A percentile compares a stretch with the other conserved stretches of the same genome.
Conservation (phyloP, 495 filamentous ascomycete genomes). For the Durotheca rogersii region DNA sequence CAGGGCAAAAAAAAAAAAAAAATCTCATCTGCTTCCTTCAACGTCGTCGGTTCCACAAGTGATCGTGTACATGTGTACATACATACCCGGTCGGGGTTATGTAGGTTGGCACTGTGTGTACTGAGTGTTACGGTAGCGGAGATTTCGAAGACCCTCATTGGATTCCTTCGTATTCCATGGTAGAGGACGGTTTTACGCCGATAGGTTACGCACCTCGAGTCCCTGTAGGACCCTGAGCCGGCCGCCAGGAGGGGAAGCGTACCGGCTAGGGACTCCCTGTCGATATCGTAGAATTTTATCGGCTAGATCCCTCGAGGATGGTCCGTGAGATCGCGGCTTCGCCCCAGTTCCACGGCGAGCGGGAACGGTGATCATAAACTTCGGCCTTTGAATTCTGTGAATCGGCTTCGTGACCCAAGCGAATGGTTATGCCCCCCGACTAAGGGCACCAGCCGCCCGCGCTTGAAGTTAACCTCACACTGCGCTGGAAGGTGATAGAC, state of each 20-base stretch:
- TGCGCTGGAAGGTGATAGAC: no score
- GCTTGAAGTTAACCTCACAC: no score
- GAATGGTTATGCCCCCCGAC: no score
- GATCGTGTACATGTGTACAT: no score
- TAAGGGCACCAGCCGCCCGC: no score
- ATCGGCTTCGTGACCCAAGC: background rate
- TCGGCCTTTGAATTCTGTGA: no score
- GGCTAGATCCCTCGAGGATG: conserved; percentile 27
- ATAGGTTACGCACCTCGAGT: conserved; percentile 14
- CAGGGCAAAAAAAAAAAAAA: no score
- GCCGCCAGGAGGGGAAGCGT: conserved; percentile 13
- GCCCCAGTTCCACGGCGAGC: conserved; percentile 24
- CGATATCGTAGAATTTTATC: conserved; percentile 28
- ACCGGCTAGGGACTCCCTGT: conserved; percentile 14
- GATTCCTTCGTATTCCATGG: conserved; percentile 19
- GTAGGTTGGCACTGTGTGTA: background rate
- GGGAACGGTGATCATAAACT: conserved; percentile 32
- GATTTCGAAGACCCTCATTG: conserved; percentile 9
- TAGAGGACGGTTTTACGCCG: conserved; percentile 14
- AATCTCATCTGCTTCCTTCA: no score
- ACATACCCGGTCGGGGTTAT: no score
- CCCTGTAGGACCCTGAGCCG: conserved; percentile 13
- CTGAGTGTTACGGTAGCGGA: conserved; percentile 3
- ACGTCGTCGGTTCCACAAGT: no score
- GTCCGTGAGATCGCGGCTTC: conserved; percentile 27